Evolutionary conservation across 2,329 filamentous ascomycete species (phyloP).

Genomic region (Pleurostoma richardsiae): DNA sequence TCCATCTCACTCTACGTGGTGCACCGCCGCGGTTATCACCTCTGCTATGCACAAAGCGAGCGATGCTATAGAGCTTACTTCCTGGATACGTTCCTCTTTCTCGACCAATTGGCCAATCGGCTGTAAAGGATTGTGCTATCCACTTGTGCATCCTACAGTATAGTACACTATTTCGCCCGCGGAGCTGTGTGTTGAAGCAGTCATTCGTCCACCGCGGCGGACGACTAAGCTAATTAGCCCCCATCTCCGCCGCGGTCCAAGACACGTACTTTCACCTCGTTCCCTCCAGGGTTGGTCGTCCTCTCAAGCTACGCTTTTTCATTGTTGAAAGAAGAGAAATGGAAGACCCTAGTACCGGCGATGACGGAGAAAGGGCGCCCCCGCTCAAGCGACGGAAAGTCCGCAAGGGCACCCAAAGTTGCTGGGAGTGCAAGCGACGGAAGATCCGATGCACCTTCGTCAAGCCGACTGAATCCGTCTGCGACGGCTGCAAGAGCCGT

Average conservation of each 20-base stretch:
- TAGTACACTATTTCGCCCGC: too few relatives aligned
- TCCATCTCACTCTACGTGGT: too few relatives aligned
- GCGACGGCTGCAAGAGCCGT: constrained; percentile 35
- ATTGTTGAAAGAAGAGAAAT: neutral
- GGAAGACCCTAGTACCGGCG: neutral
- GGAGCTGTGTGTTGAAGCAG: too few relatives aligned
- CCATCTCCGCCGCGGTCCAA: neutral
- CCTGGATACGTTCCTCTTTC: too few relatives aligned
- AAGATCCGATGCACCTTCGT: constrained; percentile 44
- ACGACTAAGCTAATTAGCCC: neutral
- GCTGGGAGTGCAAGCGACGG: constrained; percentile 51
- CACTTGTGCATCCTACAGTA: too few relatives aligned
- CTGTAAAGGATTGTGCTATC: too few relatives aligned
- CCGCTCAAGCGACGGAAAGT: constrained; percentile 26
- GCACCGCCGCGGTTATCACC: too few relatives aligned
- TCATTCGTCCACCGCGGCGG: constrained; percentile 1
- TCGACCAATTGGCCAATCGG: too few relatives aligned
- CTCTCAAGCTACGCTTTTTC: neutral
- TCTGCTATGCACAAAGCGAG: too few relatives aligned
- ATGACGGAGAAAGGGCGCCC: neutral
- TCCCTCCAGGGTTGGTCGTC: neutral
- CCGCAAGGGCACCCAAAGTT: constrained; percentile 48
- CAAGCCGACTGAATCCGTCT: constrained; percentile 27
- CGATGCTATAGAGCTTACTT: too few relatives aligned
- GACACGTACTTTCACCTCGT: neutral